Conservation (phyloP, 2,329 filamentous ascomycete species). For the Huntiella bhutanensis region DNA sequence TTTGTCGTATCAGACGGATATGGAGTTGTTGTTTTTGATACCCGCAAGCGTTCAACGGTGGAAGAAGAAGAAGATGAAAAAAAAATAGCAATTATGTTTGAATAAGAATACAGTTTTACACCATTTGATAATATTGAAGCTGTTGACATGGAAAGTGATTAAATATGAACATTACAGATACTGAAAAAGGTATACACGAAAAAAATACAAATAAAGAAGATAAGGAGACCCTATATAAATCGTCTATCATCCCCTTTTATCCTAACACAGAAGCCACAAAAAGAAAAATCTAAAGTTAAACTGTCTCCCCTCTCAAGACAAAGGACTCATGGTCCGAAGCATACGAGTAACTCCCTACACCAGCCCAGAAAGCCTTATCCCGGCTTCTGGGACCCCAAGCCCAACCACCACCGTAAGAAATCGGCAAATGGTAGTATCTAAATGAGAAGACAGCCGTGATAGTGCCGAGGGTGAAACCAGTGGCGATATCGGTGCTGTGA, state of each 20-base stretch:
- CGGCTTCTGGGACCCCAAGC: slow-evolving; percentile 64
- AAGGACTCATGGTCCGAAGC: slow-evolving; percentile 23
- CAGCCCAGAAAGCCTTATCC: slow-evolving; percentile 60
- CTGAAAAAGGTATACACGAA: too few relatives aligned
- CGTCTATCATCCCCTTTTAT: not conserved
- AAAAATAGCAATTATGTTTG: not conserved
- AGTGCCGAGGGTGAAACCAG: slow-evolving; percentile 63
- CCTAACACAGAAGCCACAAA: slow-evolving; percentile 1
- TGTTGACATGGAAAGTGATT: too few relatives aligned
- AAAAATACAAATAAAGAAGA: too few relatives aligned
- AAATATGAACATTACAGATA: too few relatives aligned
- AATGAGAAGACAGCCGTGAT: slow-evolving; percentile 56
- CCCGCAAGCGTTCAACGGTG: not conserved
- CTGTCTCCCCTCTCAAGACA: too few relatives aligned
- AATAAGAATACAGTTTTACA: not conserved
- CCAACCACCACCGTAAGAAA: slow-evolving; percentile 60
- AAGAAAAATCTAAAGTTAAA: not conserved
- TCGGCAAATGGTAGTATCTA: slow-evolving; percentile 50
- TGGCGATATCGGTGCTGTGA: slow-evolving; percentile 80
- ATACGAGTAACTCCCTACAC: slow-evolving; percentile 43
- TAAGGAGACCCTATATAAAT: not conserved
- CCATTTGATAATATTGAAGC: too few relatives aligned
- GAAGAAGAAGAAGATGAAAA: not conserved
- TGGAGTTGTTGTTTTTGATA: not conserved
- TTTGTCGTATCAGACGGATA: not conserved